Evolutionary conservation across 2,329 filamentous ascomycete genomes (phyloP), one percentile per base, ranked within the genome.

Genomic region (Metarhizium album): DNA sequence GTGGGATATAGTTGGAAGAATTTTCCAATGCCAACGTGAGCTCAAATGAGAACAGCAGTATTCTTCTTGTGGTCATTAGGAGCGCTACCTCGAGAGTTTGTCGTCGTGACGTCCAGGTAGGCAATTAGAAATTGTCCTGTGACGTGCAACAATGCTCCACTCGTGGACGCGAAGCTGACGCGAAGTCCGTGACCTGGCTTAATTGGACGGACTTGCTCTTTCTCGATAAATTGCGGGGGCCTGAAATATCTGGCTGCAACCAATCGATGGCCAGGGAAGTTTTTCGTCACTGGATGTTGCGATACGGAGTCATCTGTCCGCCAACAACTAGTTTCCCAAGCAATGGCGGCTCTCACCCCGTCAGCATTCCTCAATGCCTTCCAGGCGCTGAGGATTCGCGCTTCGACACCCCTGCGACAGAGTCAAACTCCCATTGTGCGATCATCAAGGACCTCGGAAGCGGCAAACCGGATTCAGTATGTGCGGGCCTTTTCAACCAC

Each of bases 401-500:
- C 65, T 37, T 59, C 66, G n/a, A 62, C 69, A 8, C 62, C 69
- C 35, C 57, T 69, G 53, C 72, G 67, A 52, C 69, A 71, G 56
- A 59, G 65, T 50, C 66, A 58, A 38, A 64, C 55, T 56, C 66
- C 62, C 48, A 53, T 63, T 7, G 58, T 62, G 55, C 60, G 57
- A 52, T 62, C 63, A 53, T 55, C 59, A 46, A 58, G 57, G 50
- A 49, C 57, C 53, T 52, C 66, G 53, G 55, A 60, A 63, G 57
- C 63, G 46, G 58, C 62, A 53, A 60, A 56, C 59, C 62, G 64
- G 60, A 62, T 71, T 55, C 67, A 73, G 60, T 69, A 75, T 72
- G 67, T 67, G 58, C 79, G 86, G 64, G 71, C 79, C 54, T 94
- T 95, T 70, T 88, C 88, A 38, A 86, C 84, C 31, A 87, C 87